A percentile compares a stretch with the other conserved stretches of the same genome.
Conservation (phyloP, 331 rosid species). For the Telfairia occidentalis region DNA sequence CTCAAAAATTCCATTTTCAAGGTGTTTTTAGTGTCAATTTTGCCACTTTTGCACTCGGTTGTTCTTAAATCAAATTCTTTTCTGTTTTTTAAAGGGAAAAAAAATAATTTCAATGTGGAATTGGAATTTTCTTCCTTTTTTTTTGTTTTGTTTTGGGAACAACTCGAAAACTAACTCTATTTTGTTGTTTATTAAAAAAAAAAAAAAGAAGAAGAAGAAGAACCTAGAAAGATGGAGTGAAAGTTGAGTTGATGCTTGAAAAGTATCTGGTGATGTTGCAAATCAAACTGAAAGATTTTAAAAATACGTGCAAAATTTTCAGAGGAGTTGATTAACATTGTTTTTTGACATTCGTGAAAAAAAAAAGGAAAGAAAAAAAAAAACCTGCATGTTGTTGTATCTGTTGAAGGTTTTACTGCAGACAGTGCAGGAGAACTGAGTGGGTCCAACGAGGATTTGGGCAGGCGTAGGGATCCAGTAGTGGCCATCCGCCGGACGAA, state of each 20-base stretch:
- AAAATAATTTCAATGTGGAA: not conserved
- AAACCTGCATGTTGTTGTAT: conserved; percentile 96
- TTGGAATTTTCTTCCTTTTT: too few species aligned
- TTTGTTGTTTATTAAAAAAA: too few species aligned
- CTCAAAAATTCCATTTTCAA: not conserved
- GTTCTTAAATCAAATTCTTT: not conserved
- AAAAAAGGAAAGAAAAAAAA: not conserved
- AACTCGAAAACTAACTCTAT: too few species aligned
- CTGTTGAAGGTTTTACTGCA: conserved; percentile 89
- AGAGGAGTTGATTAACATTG: not conserved
- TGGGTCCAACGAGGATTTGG: conserved; percentile 87
- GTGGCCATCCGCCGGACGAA: conserved; percentile 25
- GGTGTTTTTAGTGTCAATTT: not conserved
- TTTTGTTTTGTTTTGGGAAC: too few species aligned
- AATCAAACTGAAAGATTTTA: not conserved
- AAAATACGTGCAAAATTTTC: not conserved
- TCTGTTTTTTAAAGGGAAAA: not conserved
- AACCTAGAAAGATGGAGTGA: not conserved
- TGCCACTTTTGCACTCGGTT: not conserved
- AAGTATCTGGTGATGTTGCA: not conserved
- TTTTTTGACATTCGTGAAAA: not conserved
- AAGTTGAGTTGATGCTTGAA: not conserved
- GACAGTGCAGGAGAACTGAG: conserved; percentile 90
- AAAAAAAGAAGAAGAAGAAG: too few species aligned
- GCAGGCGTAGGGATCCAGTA: conserved; percentile 93